phyloP scores from a whole-genome alignment of 2,329 filamentous ascomycete genomes.

The Aspergillus fischeri region DNA sequence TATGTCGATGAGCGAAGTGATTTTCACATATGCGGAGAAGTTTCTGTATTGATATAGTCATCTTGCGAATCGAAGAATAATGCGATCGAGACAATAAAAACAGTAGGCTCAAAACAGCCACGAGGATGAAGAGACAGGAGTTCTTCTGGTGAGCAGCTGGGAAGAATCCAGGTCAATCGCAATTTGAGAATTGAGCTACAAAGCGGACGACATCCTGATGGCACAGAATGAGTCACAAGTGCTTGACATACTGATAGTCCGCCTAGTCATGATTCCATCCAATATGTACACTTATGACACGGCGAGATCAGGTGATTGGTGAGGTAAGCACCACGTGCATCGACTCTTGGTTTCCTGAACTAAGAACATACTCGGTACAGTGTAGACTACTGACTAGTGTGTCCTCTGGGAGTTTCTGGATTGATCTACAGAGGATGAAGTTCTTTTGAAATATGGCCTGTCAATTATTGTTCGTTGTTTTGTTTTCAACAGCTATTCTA shows the following conservation, averaged over 20 bases:
- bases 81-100: neutral
- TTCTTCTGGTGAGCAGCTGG: neutral
- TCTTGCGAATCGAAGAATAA: constrained; percentile 11
- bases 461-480: neutral
- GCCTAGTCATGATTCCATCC: neutral
- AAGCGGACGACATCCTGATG: constrained; percentile 1
- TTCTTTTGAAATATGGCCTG: neutral
- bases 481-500: neutral
- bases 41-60: constrained; percentile 14
- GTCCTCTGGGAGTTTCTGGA: neutral
- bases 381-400: no score
- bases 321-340: constrained; percentile 6
- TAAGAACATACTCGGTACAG: neutral
- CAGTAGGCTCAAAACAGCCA: neutral
- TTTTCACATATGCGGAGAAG: constrained; percentile 5
- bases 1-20: constrained; percentile 3
- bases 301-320: constrained; percentile 9
- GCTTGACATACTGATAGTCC: neutral
- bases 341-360: neutral
- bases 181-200: neutral
- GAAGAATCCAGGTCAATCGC: neutral
- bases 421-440: neutral
- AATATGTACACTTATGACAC: neutral
- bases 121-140: neutral
- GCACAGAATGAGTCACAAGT: constrained; percentile 2